A percentile compares a stretch with the other conserved stretches of the same genome.
Evolutionary conservation across 495 filamentous ascomycete species (phyloP).

Genomic region (Trichoderma gamsii): DNA sequence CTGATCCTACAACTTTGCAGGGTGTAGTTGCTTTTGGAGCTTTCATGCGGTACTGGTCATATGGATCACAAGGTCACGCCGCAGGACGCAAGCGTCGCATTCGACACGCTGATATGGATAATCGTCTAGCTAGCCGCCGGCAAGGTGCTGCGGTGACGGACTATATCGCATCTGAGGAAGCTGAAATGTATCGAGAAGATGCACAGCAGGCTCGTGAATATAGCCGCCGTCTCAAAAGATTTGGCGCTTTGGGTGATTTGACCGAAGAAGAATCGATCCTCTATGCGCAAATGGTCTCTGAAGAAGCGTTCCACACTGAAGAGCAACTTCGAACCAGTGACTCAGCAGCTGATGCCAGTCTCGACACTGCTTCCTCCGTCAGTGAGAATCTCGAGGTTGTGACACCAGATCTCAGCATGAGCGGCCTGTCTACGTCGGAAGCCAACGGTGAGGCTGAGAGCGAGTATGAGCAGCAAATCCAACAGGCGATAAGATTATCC

Average conservation of each 20-base stretch:
- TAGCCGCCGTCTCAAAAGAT: conserved; percentile 67
- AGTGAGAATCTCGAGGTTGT: conserved; percentile 40
- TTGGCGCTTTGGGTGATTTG: conserved; percentile 65
- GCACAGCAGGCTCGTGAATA: conserved; percentile 46
- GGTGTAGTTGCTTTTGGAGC: conserved; percentile 85
- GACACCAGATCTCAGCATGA: conserved; percentile 46
- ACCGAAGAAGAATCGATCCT: conserved; percentile 83
- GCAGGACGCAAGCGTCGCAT: conserved; percentile 41
- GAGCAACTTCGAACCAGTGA: conserved; percentile 52
- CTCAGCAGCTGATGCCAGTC: conserved; percentile 38
- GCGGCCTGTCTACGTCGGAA: conserved; percentile 33
- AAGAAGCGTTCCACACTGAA: conserved; percentile 64
- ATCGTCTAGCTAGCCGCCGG: conserved; percentile 33
- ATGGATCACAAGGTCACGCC: conserved; percentile 58
- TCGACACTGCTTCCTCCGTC: conserved; percentile 41
- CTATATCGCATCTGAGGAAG: conserved; percentile 75
- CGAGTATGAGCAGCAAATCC: conserved; percentile 67
- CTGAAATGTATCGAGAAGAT: conserved; percentile 73
- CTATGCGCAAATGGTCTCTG: conserved; percentile 82
- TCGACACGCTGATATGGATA: conserved; percentile 40
- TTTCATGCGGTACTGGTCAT: conserved; percentile 87
- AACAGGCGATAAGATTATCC: conserved; percentile 73
- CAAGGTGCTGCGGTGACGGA: conserved; percentile 45
- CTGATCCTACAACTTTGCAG: conserved; percentile 83
- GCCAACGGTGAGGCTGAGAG: conserved; percentile 42